Evolutionary conservation across 2,329 filamentous ascomycete species (phyloP).

Genomic region (Pseudohalonectria lignicola): DNA sequence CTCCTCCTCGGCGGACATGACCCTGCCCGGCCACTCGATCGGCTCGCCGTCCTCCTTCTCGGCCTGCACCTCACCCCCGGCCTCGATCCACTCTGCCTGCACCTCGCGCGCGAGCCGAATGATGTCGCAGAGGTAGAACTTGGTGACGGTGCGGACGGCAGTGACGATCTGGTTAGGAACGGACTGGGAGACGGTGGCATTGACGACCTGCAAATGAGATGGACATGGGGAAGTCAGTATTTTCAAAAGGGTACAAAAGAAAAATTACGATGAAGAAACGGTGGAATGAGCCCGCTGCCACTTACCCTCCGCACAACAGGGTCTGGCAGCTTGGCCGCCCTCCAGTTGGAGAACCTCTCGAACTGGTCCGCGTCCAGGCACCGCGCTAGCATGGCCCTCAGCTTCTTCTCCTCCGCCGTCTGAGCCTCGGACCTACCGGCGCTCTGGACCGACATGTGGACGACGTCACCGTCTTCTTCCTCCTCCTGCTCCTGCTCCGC

Average conservation of each 20-base stretch:
- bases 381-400: slow-evolving; percentile 50
- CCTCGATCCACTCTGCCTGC: slow-evolving; percentile 59
- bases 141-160: slow-evolving; percentile 65
- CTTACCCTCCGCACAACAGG: slow-evolving; percentile 57
- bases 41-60: slow-evolving; percentile 21
- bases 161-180: slow-evolving; percentile 63
- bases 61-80: slow-evolving; percentile 43
- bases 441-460: slow-evolving; percentile 17
- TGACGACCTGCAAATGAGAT: slow-evolving; percentile 47
- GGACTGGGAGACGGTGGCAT: slow-evolving; percentile 70
- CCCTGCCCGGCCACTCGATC: slow-evolving; percentile 13
- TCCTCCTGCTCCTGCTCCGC: slow-evolving; percentile 49
- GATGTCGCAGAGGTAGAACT: slow-evolving; percentile 66
- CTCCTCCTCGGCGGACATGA: slow-evolving; percentile 11
- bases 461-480: slow-evolving; percentile 24
- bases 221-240: slow-evolving; percentile 6
- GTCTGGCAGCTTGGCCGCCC: slow-evolving; percentile 56
- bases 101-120: slow-evolving; percentile 62
- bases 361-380: slow-evolving; percentile 57
- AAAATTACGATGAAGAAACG: too few species aligned
- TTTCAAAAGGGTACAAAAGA: background rate
- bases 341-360: slow-evolving; percentile 60
- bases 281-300: too few species aligned
- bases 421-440: slow-evolving; percentile 35
- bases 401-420: slow-evolving; percentile 51